Conservation (phyloP, 169 alveolate genomes). For the Plasmodium reichenowi region DNA sequence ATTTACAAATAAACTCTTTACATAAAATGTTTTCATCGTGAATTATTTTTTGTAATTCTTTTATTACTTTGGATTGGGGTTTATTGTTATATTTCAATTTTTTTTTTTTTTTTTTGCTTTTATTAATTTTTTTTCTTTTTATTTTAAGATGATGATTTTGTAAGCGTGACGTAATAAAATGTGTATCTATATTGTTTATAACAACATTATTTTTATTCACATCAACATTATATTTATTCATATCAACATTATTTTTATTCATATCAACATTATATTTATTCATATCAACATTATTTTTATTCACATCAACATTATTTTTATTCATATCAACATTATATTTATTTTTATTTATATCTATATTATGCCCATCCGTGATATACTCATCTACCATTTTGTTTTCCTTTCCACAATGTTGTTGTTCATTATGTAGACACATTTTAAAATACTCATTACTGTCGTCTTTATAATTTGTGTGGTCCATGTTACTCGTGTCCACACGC, state of each 20-base stretch:
- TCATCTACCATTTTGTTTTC: background rate
- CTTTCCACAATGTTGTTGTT: background rate
- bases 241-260: background rate
- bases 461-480: background rate
- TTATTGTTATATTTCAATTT: constrained; percentile 5
- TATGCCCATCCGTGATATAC: background rate
- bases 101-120: constrained; percentile 31
- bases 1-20: background rate
- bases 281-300: background rate
- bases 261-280: background rate
- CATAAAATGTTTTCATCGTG: constrained; percentile 9
- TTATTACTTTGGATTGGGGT: background rate
- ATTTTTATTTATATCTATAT: background rate
- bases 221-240: background rate
- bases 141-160: background rate
- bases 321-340: background rate
- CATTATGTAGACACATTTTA: background rate
- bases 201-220: background rate
- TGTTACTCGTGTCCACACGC: no score
- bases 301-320: background rate
- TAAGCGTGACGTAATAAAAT: no score
- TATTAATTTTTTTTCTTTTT: constrained; percentile 16
- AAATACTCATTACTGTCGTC: background rate
- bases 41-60: constrained; percentile 7
- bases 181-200: background rate